Evolutionary conservation across 2,329 filamentous ascomycete genomes (phyloP).

Genomic region (Penicillium verrucosum): DNA sequence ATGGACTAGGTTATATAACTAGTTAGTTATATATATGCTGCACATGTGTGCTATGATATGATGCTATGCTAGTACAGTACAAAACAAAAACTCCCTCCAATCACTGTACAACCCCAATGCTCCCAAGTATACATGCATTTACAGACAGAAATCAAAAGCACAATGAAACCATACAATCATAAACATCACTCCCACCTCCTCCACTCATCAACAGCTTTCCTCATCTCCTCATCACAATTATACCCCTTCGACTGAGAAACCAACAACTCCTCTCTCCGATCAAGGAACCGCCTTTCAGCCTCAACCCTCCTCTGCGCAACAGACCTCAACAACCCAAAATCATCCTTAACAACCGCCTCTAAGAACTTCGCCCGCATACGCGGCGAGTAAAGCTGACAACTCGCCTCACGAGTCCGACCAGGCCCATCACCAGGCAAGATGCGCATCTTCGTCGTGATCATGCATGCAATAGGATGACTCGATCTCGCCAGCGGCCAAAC

Average conservation of each 20-base stretch:
- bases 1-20: too few relatives aligned
- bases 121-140: constrained; percentile 1
- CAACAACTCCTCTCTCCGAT: constrained; percentile 53
- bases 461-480: constrained; percentile 56
- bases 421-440: constrained; percentile 52
- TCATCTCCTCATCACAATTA: constrained; percentile 48
- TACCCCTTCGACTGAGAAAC: constrained; percentile 59
- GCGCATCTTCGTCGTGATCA: constrained; percentile 62
- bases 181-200: constrained; percentile 48
- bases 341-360: constrained; percentile 63
- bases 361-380: constrained; percentile 74
- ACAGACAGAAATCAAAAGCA: background rate
- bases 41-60: background rate
- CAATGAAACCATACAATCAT: background rate
- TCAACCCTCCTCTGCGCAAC: constrained; percentile 56
- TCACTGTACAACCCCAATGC: background rate
- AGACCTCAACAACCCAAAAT: constrained; percentile 64
- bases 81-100: background rate
- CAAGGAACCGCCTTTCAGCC: constrained; percentile 59
- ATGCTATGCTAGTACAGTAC: background rate
- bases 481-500: constrained; percentile 65
- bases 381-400: constrained; percentile 76
- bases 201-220: constrained; percentile 52
- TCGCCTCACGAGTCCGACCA: constrained; percentile 39
- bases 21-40: background rate